Evolutionary conservation across 768 basidiomycete genomes (phyloP).

Genomic region (Lactifluus subvellereus): DNA sequence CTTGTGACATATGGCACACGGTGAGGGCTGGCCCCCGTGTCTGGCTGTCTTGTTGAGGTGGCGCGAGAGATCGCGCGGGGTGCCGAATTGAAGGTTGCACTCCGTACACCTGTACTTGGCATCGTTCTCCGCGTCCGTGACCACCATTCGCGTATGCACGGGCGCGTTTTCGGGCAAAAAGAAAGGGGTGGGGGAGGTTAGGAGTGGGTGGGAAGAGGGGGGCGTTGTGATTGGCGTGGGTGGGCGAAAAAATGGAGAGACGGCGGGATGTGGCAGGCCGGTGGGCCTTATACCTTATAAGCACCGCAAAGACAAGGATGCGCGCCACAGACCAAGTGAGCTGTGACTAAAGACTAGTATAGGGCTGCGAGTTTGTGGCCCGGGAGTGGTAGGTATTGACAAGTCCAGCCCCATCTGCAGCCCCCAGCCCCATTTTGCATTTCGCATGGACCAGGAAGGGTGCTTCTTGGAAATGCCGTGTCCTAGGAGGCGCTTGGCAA

Average conservation of each 20-base stretch:
- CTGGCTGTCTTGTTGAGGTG: constrained; percentile 19
- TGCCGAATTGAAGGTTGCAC: constrained; percentile 22
- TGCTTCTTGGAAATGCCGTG: constrained; percentile 13
- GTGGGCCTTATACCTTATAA: constrained; percentile 22
- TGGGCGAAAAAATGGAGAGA: constrained; percentile 9
- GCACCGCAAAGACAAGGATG: constrained; percentile 16
- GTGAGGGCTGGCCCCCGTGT: constrained; percentile 18
- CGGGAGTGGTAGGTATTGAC: neutral
- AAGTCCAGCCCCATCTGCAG: neutral
- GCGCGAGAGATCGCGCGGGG: constrained; percentile 19
- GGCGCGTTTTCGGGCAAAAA: neutral
- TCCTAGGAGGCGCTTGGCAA: constrained; percentile 2
- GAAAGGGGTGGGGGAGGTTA: neutral
- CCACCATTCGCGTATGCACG: constrained; percentile 9
- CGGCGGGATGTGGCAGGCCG: constrained; percentile 2
- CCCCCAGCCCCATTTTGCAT: neutral
- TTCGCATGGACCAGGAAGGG: neutral
- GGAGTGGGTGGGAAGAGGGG: neutral
- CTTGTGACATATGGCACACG: constrained; percentile 21
- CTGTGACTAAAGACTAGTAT: neutral
- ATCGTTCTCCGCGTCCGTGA: constrained; percentile 11
- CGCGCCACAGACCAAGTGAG: constrained; percentile 17
- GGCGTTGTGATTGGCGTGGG: neutral
- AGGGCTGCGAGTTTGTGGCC: constrained; percentile 17
- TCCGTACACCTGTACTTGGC: constrained; percentile 18